Percentiles rank a stretch among this genome's conserved stretches.
phyloP scores from a whole-genome alignment of 1,284 basidiomycete genomes.

The Ceratobasidium papillatum region DNA sequence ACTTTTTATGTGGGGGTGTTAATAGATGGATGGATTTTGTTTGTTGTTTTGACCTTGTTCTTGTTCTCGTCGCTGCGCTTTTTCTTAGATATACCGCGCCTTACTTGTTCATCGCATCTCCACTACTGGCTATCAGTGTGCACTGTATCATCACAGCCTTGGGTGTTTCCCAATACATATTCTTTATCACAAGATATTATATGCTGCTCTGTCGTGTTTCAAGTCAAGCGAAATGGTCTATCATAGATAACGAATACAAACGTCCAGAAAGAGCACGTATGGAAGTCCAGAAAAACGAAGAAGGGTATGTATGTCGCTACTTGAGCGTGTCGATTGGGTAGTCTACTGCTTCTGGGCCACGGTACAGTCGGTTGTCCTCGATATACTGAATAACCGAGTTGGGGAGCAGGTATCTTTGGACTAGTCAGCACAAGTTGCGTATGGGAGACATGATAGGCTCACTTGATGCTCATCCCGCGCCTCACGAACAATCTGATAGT shows the following conservation, averaged over 20 bases:
- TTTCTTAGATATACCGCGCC: conserved; percentile 27
- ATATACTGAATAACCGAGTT: conserved; percentile 95
- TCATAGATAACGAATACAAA: conserved; percentile 14
- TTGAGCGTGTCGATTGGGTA: conserved; percentile 8
- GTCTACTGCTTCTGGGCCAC: conserved; percentile 38
- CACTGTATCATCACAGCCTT: conserved; percentile 32
- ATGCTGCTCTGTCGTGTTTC: neutral
- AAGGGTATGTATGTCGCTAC: neutral
- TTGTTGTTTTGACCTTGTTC: neutral
- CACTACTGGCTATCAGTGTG: conserved; percentile 36
- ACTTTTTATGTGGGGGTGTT: neutral
- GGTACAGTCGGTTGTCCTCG: conserved; percentile 70
- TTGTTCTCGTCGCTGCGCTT: conserved; percentile 22
- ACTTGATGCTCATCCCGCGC: conserved; percentile 88
- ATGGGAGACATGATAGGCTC: conserved; percentile 43
- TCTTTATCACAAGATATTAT: neutral
- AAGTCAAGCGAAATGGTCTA: conserved; percentile 9
- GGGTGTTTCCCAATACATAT: conserved; percentile 27
- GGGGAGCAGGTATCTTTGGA: conserved; percentile 81
- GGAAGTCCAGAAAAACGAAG: neutral
- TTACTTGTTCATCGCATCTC: conserved; percentile 11
- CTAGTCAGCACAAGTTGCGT: neutral
- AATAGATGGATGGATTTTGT: conserved; percentile 24
- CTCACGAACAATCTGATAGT: conserved; percentile 79
- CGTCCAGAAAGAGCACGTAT: neutral